Conservation (phyloP, 2,329 filamentous ascomycete species). For the Colletotrichum acutatum region DNA sequence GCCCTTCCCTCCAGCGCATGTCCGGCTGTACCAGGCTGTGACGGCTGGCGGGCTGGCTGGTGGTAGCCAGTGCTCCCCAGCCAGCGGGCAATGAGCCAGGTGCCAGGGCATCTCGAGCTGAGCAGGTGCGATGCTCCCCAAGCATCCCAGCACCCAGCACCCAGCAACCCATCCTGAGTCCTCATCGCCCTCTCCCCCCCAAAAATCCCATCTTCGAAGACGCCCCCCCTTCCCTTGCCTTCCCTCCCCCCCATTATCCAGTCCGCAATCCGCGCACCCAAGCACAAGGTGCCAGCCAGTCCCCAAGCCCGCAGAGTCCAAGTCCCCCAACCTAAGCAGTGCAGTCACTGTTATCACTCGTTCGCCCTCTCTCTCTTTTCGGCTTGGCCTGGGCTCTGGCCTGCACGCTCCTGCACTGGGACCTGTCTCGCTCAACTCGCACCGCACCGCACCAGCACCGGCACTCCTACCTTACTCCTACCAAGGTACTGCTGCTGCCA, state of each 20-base stretch:
- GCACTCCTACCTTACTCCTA: slow-evolving; percentile 5
- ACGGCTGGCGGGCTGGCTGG: slow-evolving; percentile 12
- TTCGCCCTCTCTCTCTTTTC: slow-evolving; percentile 27
- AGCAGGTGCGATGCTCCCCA: slow-evolving; percentile 9
- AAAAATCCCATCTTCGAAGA: slow-evolving; percentile 23
- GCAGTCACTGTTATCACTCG: slow-evolving; percentile 23
- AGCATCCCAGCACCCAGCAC: slow-evolving; percentile 24
- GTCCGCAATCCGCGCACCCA: slow-evolving; percentile 27
- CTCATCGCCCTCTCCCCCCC: slow-evolving; percentile 3
- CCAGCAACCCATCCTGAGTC: not conserved
- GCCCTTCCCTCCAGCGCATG: not conserved
- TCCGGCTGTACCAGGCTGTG: slow-evolving; percentile 10
- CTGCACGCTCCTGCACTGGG: slow-evolving; percentile 32
- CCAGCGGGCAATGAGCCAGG: not conserved
- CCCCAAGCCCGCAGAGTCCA: slow-evolving; percentile 8
- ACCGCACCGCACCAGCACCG: slow-evolving; percentile 21
- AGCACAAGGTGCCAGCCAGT: slow-evolving; percentile 26
- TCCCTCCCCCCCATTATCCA: slow-evolving; percentile 1
- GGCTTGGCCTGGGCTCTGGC: slow-evolving; percentile 25
- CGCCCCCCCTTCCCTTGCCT: not conserved
- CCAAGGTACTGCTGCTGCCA: not conserved
- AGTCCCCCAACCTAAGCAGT: slow-evolving; percentile 12
- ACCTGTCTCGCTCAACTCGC: slow-evolving; percentile 34
- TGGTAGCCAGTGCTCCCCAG: slow-evolving; percentile 27
- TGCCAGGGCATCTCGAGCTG: slow-evolving; percentile 12